A percentile compares a stretch with the other conserved stretches of the same genome.
Evolutionary conservation across 2,329 filamentous ascomycete genomes (phyloP).

Genomic region (Penicillium sp.): DNA sequence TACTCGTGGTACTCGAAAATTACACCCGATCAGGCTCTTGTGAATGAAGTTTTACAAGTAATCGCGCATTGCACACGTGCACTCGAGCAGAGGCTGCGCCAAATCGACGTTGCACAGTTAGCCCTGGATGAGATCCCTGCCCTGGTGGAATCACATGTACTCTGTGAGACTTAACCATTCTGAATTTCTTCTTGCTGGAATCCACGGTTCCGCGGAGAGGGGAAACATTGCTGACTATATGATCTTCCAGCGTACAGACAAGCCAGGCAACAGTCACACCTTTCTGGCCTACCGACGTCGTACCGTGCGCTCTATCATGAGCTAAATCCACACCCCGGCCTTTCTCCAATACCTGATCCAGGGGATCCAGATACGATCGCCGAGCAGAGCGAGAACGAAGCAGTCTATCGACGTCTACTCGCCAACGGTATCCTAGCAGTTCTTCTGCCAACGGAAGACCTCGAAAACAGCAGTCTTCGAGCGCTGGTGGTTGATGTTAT

Average conservation of each 20-base stretch:
- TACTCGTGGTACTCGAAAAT: slow-evolving; percentile 92
- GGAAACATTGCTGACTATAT: slow-evolving; percentile 24
- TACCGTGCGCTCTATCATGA: slow-evolving; percentile 76
- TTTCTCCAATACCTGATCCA: slow-evolving; percentile 70
- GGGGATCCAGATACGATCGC: slow-evolving; percentile 51
- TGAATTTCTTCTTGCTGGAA: neutral
- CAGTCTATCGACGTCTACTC: slow-evolving; percentile 81
- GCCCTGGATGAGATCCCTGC: slow-evolving; percentile 84
- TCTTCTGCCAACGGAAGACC: slow-evolving; percentile 85
- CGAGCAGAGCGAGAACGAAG: slow-evolving; percentile 73
- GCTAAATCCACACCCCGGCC: slow-evolving; percentile 73
- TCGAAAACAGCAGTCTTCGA: slow-evolving; percentile 82
- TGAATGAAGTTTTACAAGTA: slow-evolving; percentile 82
- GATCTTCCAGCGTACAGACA: slow-evolving; percentile 65
- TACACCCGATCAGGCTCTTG: slow-evolving; percentile 83
- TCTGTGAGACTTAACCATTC: slow-evolving; percentile 55
- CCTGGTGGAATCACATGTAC: slow-evolving; percentile 74
- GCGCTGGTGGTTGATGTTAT: slow-evolving; percentile 83
- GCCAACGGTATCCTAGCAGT: slow-evolving; percentile 77
- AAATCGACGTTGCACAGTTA: slow-evolving; percentile 78
- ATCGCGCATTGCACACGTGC: slow-evolving; percentile 89
- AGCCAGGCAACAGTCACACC: slow-evolving; percentile 58
- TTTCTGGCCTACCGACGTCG: slow-evolving; percentile 60
- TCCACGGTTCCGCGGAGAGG: slow-evolving; percentile 19
- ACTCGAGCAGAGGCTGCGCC: slow-evolving; percentile 79